These are phyloP conservation scores for Colletotrichum abscissum DNA, from an alignment of 2,329 filamentous ascomycete species.

Conservation along the genomic window DNA sequence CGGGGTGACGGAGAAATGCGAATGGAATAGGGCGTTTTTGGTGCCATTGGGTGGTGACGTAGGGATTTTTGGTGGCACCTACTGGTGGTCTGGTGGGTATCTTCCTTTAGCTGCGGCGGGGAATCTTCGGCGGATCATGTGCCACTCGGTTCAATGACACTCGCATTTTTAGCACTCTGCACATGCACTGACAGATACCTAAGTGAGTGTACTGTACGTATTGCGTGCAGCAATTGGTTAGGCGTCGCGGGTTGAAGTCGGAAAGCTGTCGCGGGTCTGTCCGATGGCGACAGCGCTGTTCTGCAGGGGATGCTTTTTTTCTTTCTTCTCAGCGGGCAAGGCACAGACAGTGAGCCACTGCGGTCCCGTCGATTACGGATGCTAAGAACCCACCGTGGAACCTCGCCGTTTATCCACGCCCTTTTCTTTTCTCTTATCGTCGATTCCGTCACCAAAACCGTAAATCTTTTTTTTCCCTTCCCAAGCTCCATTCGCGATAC, in stretches of 20 bases:
- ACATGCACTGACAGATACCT: neutral
- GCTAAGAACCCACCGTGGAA: neutral
- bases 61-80: conserved; percentile 28
- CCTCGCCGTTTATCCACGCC: conserved; percentile 7
- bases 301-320: neutral
- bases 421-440: conserved; percentile 18
- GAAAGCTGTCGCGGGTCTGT: conserved; percentile 21
- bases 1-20: neutral
- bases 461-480: conserved; percentile 31
- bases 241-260: conserved; percentile 2
- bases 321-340: too few species aligned
- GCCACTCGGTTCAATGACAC: conserved; percentile 14
- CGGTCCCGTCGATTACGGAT: conserved; percentile 7
- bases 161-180: neutral
- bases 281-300: conserved; percentile 11
- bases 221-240: neutral
- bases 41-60: conserved; percentile 42
- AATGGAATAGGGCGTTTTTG: neutral
- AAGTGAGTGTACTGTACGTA: too few species aligned
- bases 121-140: conserved; percentile 37
- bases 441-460: conserved; percentile 16
- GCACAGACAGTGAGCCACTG: conserved; percentile 2
- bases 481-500: neutral
- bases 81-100: neutral
- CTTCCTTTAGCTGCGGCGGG: conserved; percentile 34